phyloP scores from a whole-genome alignment of 1,284 basidiomycete genomes.

The Ustilago lituana region DNA sequence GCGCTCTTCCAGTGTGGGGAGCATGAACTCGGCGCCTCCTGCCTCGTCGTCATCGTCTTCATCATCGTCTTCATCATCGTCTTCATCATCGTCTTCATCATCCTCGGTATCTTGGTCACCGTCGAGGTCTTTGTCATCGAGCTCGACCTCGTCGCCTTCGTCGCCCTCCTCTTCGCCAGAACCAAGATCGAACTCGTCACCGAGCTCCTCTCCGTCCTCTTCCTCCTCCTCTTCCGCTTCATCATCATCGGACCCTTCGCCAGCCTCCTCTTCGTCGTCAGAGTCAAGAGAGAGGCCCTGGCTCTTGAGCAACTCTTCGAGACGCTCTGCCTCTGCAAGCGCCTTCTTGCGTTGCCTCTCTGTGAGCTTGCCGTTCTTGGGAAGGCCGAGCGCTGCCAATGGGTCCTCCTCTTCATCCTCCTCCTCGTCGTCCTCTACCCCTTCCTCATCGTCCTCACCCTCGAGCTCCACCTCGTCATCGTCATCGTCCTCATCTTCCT shows the following conservation, averaged over 20 bases:
- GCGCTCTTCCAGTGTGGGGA: constrained; percentile 83
- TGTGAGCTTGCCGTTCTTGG: constrained; percentile 58
- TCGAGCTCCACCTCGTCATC: constrained; percentile 69
- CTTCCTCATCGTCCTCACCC: constrained; percentile 39
- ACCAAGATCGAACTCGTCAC: constrained; percentile 47
- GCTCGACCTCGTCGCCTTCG: constrained; percentile 42
- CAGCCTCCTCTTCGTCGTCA: constrained; percentile 39
- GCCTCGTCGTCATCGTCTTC: constrained; percentile 28
- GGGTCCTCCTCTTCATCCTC: constrained; percentile 45
- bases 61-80: constrained; percentile 70
- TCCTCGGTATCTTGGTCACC: constrained; percentile 46
- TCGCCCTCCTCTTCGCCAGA: constrained; percentile 39
- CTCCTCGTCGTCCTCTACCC: constrained; percentile 27
- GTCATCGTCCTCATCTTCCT: constrained; percentile 68
- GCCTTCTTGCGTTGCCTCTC: constrained; percentile 64
- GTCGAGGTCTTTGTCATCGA: constrained; percentile 21
- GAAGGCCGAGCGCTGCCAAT: constrained; percentile 49
- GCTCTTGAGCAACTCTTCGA: constrained; percentile 65
- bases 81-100: constrained; percentile 55
- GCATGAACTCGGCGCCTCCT: constrained; percentile 74
- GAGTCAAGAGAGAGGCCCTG: constrained; percentile 59
- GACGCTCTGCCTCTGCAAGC: constrained; percentile 63
- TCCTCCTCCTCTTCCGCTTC: constrained; percentile 34
- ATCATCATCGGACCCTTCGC: no score
- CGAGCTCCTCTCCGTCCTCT: constrained; percentile 51